These are phyloP conservation scores for Loxodes magnus DNA, from an alignment of 73 alveolate genomes.

Conservation along the genomic window DNA sequence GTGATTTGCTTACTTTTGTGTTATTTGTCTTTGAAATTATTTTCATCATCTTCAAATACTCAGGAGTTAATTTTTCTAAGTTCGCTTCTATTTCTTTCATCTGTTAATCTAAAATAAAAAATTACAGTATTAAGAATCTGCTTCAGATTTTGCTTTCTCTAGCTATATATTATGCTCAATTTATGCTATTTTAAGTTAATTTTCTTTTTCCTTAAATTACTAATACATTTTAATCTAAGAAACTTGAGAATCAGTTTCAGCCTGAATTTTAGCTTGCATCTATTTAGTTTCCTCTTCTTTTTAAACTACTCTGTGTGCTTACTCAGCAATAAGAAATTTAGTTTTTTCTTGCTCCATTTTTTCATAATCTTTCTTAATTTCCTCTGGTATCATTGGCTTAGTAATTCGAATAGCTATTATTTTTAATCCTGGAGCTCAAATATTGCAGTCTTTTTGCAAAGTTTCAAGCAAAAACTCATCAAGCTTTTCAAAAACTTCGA, in stretches of 20 bases:
- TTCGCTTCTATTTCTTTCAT: constrained; percentile 45
- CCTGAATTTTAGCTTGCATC: constrained; percentile 23
- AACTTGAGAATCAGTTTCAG: constrained; percentile 32
- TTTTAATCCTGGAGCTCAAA: constrained; percentile 60
- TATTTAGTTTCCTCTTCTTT: constrained; percentile 32
- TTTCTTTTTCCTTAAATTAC: constrained; percentile 24
- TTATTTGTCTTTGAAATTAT: constrained; percentile 24
- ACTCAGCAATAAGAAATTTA: constrained; percentile 13
- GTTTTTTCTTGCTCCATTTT: constrained; percentile 29
- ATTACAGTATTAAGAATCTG: constrained; percentile 30
- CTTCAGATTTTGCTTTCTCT: constrained; percentile 39
- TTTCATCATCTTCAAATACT: constrained; percentile 18
- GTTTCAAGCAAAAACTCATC: constrained; percentile 31
- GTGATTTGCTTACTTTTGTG: too few relatives aligned
- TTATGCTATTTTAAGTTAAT: constrained; percentile 17
- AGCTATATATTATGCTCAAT: constrained; percentile 30
- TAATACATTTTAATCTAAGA: constrained; percentile 32
- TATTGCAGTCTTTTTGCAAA: constrained; percentile 18
- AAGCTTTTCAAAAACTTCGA: constrained; percentile 35
- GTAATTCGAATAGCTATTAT: constrained; percentile 47
- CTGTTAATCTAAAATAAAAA: too few relatives aligned
- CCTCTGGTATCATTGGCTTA: constrained; percentile 42
- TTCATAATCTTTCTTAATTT: constrained; percentile 24
- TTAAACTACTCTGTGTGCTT: constrained; percentile 10
- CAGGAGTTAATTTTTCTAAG: constrained; percentile 17